Conservation (phyloP, 257 asterid genomes). For the Fraxinus cuspidata region DNA sequence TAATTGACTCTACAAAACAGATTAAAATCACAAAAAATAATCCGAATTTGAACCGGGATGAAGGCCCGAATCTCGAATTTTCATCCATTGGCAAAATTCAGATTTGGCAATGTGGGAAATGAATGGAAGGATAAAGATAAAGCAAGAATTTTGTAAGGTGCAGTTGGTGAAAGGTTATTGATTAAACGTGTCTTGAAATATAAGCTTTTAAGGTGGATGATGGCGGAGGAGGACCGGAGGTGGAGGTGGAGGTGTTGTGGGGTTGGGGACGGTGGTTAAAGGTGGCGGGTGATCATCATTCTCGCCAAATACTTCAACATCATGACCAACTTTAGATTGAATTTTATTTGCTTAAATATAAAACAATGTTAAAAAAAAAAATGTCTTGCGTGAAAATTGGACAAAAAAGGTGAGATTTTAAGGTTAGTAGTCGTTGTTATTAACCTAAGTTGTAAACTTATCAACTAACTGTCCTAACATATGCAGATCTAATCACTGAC, state of each 20-base stretch:
- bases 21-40: constrained; percentile 24
- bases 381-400: constrained; percentile 17
- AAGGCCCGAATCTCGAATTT: constrained; percentile 26
- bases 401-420: background rate
- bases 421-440: background rate
- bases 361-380: background rate
- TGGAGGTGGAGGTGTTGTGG: constrained; percentile 47
- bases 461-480: background rate
- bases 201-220: constrained; percentile 33
- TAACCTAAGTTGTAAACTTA: background rate
- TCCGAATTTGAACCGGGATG: constrained; percentile 6
- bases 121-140: constrained; percentile 25
- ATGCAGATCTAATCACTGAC: background rate
- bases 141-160: constrained; percentile 27
- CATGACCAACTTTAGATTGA: constrained; percentile 30
- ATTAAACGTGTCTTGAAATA: constrained; percentile 31
- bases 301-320: constrained; percentile 50
- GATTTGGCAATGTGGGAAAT: constrained; percentile 22
- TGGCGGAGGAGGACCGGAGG: constrained; percentile 12
- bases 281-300: constrained; percentile 73
- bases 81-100: constrained; percentile 40
- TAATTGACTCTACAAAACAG: constrained; percentile 21
- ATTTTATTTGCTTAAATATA: background rate
- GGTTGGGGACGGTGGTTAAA: constrained; percentile 62
- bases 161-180: constrained; percentile 32